Evolutionary conservation across 495 filamentous ascomycete genomes (phyloP), one percentile per base, ranked within the genome.

Genomic region (Aspergillus bertholletiae): DNA sequence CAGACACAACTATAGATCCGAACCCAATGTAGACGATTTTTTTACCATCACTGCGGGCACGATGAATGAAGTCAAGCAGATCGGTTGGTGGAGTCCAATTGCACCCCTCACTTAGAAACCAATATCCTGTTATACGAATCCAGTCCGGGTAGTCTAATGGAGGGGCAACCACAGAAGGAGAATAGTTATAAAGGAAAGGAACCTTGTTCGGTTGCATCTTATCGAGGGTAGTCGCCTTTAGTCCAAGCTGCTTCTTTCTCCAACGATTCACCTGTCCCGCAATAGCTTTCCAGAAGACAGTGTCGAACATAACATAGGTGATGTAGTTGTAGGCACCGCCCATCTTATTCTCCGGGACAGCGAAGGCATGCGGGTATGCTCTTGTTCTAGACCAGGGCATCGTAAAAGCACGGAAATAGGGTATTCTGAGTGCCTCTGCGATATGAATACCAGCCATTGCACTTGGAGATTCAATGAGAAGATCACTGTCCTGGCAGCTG

Each of bases 401-500:
- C 17, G 93, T 94, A 69, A 98, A 98, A 0, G 92, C 95, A 55
- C 94, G 84, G 78, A 97, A 97, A 65, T 98, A 98, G 6, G 94
- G 94, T 47, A 98, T 95, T 28, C 81, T 79, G 5, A 98, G 79
- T 7, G 92, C 92, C 72, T 98, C 95, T n/a, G 94, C 94, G 56
- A 98, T 97, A 67, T 98, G 94, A 40, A 98, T 96, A 26, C 94
- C 94, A 9, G 86, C 92, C 94, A 98, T 98, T 40, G 95, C 92
- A 58, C 87, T 92, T n/a, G 94, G 94, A 40, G 88, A 93, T 59
- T 98, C 94, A 47, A 98, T 95, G 15, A 98, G 77, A 32, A 98
- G 74, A 66, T 98, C 93, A 47, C 87, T 89, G 44, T 84, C 87
- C 69, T 97, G 85, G 60, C 92, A 97, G 17, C 90, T 87, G 47